phyloP scores from a whole-genome alignment of 805 yeast genomes.

The Zygosaccharomyces siamensis region DNA sequence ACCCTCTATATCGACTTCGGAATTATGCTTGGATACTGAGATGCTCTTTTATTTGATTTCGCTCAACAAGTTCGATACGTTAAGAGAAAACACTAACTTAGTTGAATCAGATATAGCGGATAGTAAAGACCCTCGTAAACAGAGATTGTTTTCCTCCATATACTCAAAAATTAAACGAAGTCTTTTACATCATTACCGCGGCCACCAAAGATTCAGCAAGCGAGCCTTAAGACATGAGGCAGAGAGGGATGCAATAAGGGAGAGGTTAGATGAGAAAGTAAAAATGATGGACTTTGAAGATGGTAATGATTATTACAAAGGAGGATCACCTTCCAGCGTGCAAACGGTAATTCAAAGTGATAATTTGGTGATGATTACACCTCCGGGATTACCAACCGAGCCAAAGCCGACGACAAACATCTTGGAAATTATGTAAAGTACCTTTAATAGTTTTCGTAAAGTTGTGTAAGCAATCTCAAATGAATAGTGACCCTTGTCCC shows the following conservation, averaged over 20 bases:
- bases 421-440: slow-evolving; percentile 6
- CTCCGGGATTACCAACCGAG: background rate
- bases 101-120: background rate
- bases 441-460: background rate
- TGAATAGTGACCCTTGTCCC: background rate
- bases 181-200: background rate
- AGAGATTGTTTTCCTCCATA: background rate
- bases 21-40: slow-evolving; percentile 11
- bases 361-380: background rate
- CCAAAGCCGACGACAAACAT: slow-evolving; percentile 12
- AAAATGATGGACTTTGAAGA: background rate
- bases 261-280: background rate
- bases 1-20: slow-evolving; percentile 1
- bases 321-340: slow-evolving; percentile 5
- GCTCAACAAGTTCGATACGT: slow-evolving; percentile 6
- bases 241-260: background rate
- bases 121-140: background rate
- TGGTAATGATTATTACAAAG: background rate
- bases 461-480: too few species aligned
- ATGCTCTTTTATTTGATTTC: slow-evolving; percentile 8
- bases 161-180: background rate
- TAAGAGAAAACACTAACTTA: background rate
- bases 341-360: slow-evolving; percentile 11
- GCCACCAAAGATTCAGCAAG: background rate
- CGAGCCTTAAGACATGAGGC: background rate